Conservation (phyloP, 2,329 filamentous ascomycete genomes). For the Exserohilum rostratum region DNA sequence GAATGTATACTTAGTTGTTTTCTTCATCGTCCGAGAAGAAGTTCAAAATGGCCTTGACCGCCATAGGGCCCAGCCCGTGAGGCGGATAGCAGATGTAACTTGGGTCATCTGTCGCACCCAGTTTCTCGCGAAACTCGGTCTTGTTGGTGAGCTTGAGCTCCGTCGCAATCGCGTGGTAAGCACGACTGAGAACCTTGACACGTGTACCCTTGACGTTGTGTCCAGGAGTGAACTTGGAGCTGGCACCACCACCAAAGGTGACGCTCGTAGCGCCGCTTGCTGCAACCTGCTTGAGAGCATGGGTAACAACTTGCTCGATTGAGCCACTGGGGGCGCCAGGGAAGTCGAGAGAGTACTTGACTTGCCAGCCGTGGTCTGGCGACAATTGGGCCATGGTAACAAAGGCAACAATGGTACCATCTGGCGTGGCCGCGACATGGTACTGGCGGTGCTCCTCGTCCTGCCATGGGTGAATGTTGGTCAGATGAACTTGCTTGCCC, state of each 20-base stretch:
- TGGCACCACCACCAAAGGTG: conserved; percentile 87
- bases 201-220: conserved; percentile 81
- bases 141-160: conserved; percentile 84
- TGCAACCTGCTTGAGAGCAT: conserved; percentile 68
- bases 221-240: conserved; percentile 74
- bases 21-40: conserved; percentile 78
- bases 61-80: conserved; percentile 80
- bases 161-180: conserved; percentile 80
- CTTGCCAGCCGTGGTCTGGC: conserved; percentile 84
- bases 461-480: conserved; percentile 87
- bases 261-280: conserved; percentile 68
- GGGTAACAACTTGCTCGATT: conserved; percentile 81
- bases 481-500: conserved; percentile 86
- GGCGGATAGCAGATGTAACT: conserved; percentile 91
- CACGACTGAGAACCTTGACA: conserved; percentile 79
- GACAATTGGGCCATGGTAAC: conserved; percentile 84
- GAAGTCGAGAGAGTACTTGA: conserved; percentile 97
- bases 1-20: conserved; percentile 28
- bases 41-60: conserved; percentile 82
- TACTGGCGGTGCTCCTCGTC: conserved; percentile 84
- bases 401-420: conserved; percentile 75
- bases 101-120: conserved; percentile 82
- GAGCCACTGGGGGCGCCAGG: conserved; percentile 83
- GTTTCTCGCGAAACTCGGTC: conserved; percentile 88
- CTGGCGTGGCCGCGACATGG: conserved; percentile 76